Percentiles rank a stretch among this genome's conserved stretches.
Conservation (phyloP, 257 asterid genomes). For the Mitragyna speciosa region DNA sequence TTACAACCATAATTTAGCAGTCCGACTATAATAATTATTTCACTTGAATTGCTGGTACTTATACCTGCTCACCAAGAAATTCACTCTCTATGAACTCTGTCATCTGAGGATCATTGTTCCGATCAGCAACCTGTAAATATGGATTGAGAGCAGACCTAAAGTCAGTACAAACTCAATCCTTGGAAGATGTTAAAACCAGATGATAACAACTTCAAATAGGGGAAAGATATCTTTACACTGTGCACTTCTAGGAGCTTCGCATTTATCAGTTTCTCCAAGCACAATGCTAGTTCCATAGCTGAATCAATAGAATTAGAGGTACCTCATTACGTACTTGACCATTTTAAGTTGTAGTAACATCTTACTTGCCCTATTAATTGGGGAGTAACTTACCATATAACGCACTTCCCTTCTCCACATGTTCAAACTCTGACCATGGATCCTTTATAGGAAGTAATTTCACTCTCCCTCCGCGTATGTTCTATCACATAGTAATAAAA, state of each 20-base stretch:
- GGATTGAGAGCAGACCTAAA: neutral
- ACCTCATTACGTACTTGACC: neutral
- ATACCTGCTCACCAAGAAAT: slow-evolving; percentile 70
- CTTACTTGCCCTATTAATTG: too few species aligned
- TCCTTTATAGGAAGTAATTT: slow-evolving; percentile 42
- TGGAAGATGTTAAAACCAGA: neutral
- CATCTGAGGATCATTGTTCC: slow-evolving; percentile 61
- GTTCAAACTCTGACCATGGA: slow-evolving; percentile 68
- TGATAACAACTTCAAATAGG: neutral
- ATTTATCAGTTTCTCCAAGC: slow-evolving; percentile 66
- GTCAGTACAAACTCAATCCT: neutral
- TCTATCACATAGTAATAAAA: slow-evolving; percentile 35
- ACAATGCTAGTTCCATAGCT: slow-evolving; percentile 82
- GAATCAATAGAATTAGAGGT: slow-evolving; percentile 26
- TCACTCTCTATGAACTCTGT: slow-evolving; percentile 71
- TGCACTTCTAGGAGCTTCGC: slow-evolving; percentile 61
- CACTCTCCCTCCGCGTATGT: slow-evolving; percentile 84
- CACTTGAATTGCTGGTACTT: neutral
- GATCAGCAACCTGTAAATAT: slow-evolving; percentile 56
- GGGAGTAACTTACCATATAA: slow-evolving; percentile 51
- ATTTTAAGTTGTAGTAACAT: neutral
- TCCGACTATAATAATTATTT: neutral
- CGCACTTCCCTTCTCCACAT: slow-evolving; percentile 83
- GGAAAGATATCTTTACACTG: slow-evolving; percentile 35
- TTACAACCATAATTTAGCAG: neutral